phyloP scores from a whole-genome alignment of 2,329 filamentous ascomycete species.

The Thyridium curvatum region DNA sequence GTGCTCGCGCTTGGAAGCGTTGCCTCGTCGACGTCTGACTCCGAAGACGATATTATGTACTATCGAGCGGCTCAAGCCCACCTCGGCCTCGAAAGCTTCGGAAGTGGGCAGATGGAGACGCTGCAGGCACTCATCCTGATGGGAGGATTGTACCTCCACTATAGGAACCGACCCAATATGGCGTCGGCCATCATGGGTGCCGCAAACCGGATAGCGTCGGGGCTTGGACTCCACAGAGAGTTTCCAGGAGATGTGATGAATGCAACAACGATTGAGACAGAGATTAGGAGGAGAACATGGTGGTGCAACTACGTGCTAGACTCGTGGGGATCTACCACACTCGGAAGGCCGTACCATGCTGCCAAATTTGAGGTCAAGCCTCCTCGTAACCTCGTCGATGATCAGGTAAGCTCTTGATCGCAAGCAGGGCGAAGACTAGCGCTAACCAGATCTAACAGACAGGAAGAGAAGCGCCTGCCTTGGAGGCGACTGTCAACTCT shows the following conservation, averaged over 20 bases:
- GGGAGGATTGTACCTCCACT: constrained; percentile 14
- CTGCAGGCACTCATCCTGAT: constrained; percentile 13
- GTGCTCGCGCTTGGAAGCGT: neutral
- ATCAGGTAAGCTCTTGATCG: no score
- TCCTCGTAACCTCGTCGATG: constrained; percentile 35
- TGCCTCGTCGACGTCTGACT: neutral
- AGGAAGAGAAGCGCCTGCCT: no score
- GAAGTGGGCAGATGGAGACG: constrained; percentile 8
- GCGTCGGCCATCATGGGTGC: constrained; percentile 12
- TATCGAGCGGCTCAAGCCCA: no score
- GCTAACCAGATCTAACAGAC: no score
- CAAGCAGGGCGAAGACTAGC: no score
- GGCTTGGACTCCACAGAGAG: constrained; percentile 11
- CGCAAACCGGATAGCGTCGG: constrained; percentile 11
- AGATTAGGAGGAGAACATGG: constrained; percentile 32
- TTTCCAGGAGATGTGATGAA: no score
- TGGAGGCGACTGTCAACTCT: no score
- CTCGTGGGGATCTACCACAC: constrained; percentile 34
- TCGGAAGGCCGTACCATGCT: constrained; percentile 23
- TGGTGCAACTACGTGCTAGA: constrained; percentile 36
- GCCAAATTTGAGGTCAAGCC: constrained; percentile 38
- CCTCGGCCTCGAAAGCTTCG: neutral
- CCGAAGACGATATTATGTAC: neutral
- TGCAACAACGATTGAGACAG: constrained; percentile 5
- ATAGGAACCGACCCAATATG: constrained; percentile 16